A percentile compares a stretch with the other conserved stretches of the same genome.
Conservation (phyloP, 225 moss, liverwort and hornwort genomes). For the Sphagnum contortum region DNA sequence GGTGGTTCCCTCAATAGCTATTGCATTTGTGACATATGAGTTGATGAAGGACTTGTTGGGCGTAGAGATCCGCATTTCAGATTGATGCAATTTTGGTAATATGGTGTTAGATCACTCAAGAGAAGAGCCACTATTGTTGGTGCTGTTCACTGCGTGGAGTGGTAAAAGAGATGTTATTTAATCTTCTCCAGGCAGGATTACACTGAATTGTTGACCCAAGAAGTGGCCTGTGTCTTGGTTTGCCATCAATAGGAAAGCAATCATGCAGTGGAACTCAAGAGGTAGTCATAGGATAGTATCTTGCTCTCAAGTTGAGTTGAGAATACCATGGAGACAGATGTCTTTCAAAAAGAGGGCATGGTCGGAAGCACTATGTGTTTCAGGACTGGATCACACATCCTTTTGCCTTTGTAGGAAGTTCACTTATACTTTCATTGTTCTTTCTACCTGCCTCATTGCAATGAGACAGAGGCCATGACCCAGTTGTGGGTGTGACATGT, state of each 20-base stretch:
- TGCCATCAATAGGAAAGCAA: constrained; percentile 3
- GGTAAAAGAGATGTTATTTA: constrained; percentile 19
- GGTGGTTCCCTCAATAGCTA: constrained; percentile 94
- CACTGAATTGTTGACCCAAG: constrained; percentile 8
- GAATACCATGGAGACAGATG: neutral
- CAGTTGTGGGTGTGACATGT: neutral
- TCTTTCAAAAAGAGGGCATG: no score
- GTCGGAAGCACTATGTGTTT: no score
- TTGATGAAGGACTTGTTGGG: constrained; percentile 94
- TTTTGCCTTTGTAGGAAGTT: no score
- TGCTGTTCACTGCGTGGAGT: constrained; percentile 10
- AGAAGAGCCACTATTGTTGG: constrained; percentile 4
- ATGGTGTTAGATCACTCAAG: constrained; percentile 21
- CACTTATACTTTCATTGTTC: no score
- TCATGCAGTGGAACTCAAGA: constrained; percentile 1
- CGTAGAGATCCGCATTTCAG: constrained; percentile 92
- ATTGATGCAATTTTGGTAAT: constrained; percentile 60
- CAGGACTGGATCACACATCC: no score
- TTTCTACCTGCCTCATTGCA: neutral
- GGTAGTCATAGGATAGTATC: constrained; percentile 1
- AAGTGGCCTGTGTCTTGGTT: constrained; percentile 9
- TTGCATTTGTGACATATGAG: constrained; percentile 99
- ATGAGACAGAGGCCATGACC: neutral
- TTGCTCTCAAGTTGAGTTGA: neutral
- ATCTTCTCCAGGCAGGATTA: constrained; percentile 7